Evolutionary conservation across 2,329 filamentous ascomycete species (phyloP).

Genomic region (Ophiostoma australiae): DNA sequence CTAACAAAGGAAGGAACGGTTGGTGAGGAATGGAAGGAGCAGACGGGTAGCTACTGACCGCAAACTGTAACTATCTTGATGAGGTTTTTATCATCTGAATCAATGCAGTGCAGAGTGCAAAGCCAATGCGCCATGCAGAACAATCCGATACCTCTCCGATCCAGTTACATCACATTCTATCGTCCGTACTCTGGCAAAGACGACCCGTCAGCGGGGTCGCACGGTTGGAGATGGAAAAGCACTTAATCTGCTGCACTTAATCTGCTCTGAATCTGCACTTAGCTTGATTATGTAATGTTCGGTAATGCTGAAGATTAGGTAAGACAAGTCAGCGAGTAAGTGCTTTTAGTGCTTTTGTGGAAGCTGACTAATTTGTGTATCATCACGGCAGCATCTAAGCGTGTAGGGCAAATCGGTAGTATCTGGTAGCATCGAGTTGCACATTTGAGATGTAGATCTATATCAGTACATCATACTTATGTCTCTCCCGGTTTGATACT

Average conservation of each 20-base stretch:
- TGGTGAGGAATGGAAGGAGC: not conserved
- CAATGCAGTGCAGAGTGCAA: not conserved
- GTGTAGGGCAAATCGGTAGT: too few species aligned
- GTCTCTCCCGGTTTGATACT: too few species aligned
- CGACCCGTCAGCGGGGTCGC: not conserved
- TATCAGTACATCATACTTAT: too few species aligned
- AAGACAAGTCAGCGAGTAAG: not conserved
- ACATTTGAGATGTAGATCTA: too few species aligned
- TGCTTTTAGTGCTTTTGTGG: not conserved
- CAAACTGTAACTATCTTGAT: too few species aligned
- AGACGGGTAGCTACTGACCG: not conserved
- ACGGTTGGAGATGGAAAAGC: not conserved
- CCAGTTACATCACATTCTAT: conserved; percentile 5
- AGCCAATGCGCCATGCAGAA: not conserved
- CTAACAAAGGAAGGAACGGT: not conserved
- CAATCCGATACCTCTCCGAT: not conserved
- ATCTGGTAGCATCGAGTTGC: too few species aligned
- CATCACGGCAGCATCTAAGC: not conserved
- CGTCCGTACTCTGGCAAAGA: not conserved
- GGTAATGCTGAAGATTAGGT: not conserved
- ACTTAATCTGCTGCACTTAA: conserved; percentile 9
- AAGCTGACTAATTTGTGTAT: not conserved
- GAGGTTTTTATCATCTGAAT: not conserved
- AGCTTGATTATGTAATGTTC: not conserved
- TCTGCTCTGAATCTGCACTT: not conserved